A percentile compares a stretch with the other conserved stretches of the same genome.
Evolutionary conservation across 1,139 yeast species (phyloP).

Genomic region (Williopsis jadinii): DNA sequence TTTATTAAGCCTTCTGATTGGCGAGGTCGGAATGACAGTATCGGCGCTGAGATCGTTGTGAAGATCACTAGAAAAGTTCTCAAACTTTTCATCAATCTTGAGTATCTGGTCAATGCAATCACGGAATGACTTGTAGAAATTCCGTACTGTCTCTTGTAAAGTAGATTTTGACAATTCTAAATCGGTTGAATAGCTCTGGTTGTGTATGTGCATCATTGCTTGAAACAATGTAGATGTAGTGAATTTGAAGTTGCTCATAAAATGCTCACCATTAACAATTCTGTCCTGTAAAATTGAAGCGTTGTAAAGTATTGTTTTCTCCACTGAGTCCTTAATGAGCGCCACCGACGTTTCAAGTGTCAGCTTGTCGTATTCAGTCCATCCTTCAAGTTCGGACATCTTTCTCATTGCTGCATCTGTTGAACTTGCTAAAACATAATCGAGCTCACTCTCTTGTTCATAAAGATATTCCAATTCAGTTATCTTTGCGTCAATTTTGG

Average conservation of each 20-base stretch:
- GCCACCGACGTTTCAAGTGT: slow-evolving; percentile 36
- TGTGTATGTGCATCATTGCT: slow-evolving; percentile 11
- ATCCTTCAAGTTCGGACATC: slow-evolving; percentile 45
- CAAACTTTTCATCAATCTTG: slow-evolving; percentile 19
- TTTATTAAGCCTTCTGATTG: slow-evolving; percentile 18
- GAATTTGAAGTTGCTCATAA: slow-evolving; percentile 16
- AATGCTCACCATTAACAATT: slow-evolving; percentile 21
- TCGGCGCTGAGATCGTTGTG: slow-evolving; percentile 15
- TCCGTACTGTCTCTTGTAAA: slow-evolving; percentile 9
- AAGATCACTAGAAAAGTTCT: slow-evolving; percentile 14
- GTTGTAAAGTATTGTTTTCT: slow-evolving; percentile 47
- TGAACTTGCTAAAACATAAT: slow-evolving; percentile 38
- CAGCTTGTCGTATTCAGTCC: slow-evolving; percentile 40
- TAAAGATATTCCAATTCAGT: slow-evolving; percentile 45
- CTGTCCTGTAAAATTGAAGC: slow-evolving; percentile 44
- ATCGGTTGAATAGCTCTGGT: slow-evolving; percentile 6
- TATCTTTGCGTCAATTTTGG: slow-evolving; percentile 33
- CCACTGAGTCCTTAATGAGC: slow-evolving; percentile 39
- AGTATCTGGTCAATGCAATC: slow-evolving; percentile 15
- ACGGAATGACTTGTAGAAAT: slow-evolving; percentile 16
- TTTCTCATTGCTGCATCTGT: slow-evolving; percentile 36
- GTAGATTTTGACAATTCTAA: slow-evolving; percentile 12
- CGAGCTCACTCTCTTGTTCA: slow-evolving; percentile 42
- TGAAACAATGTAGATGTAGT: slow-evolving; percentile 9
- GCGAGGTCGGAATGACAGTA: slow-evolving; percentile 21